Evolutionary conservation across 1,284 basidiomycete species (phyloP).

Genomic region (Heterobasidion irregulare): DNA sequence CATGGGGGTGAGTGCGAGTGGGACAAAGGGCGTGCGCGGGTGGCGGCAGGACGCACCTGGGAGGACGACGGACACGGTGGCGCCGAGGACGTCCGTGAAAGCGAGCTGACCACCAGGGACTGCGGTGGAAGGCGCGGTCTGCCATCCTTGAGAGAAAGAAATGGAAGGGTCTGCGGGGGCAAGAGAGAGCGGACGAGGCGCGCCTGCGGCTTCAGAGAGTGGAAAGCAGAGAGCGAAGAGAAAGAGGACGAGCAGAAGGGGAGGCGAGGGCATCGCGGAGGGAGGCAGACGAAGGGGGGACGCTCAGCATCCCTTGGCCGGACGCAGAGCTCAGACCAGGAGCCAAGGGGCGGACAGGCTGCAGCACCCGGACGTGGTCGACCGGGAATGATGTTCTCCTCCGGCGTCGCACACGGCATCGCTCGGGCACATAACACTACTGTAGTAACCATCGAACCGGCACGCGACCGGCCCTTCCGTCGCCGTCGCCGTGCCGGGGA

Average conservation of each 20-base stretch:
- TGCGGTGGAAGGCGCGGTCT: neutral
- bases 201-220: constrained; percentile 4
- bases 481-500: too few relatives aligned
- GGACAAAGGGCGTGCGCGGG: neutral
- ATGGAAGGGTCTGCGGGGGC: neutral
- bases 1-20: neutral
- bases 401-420: too few relatives aligned
- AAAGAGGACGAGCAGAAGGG: neutral
- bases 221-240: neutral
- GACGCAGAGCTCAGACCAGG: neutral
- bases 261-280: neutral
- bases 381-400: neutral
- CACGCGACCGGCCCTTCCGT: too few relatives aligned
- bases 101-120: constrained; percentile 1
- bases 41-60: neutral
- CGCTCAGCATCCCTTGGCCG: constrained; percentile 2
- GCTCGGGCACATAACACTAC: too few relatives aligned
- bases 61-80: neutral
- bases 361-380: neutral
- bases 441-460: too few relatives aligned
- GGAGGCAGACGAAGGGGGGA: neutral
- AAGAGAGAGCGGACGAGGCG: neutral
- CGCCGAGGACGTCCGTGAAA: neutral
- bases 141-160: neutral
- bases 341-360: neutral